Percentiles rank a stretch among this genome's conserved stretches.
These are phyloP conservation scores for Strigomonas culicis DNA, from an alignment of 208 protist genomes.

Conservation along the genomic window DNA sequence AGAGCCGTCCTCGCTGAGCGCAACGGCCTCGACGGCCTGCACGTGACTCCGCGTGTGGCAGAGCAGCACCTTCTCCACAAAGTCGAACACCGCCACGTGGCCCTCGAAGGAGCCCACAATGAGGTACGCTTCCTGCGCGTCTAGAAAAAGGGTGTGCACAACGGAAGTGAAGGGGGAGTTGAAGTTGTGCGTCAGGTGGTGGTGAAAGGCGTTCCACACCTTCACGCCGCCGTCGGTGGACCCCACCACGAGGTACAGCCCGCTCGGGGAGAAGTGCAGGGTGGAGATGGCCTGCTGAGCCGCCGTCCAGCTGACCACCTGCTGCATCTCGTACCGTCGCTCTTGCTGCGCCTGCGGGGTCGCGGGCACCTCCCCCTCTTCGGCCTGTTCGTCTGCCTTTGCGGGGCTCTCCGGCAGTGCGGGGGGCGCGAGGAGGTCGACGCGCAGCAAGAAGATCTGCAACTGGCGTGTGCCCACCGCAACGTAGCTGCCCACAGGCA, in stretches of 20 bases:
- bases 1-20: slow-evolving; percentile 38
- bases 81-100: slow-evolving; percentile 81
- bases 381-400: neutral
- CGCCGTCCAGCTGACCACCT: slow-evolving; percentile 73
- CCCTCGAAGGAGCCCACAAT: slow-evolving; percentile 81
- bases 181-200: slow-evolving; percentile 89
- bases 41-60: slow-evolving; percentile 60
- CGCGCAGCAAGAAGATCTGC: slow-evolving; percentile 74
- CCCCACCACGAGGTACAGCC: slow-evolving; percentile 67
- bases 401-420: neutral
- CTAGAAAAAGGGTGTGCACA: slow-evolving; percentile 63
- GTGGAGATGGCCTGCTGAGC: slow-evolving; percentile 86
- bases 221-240: slow-evolving; percentile 84
- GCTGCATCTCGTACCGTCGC: slow-evolving; percentile 28
- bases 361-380: slow-evolving; percentile 13
- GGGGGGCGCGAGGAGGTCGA: slow-evolving; percentile 13
- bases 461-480: slow-evolving; percentile 73
- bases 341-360: slow-evolving; percentile 2
- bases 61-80: slow-evolving; percentile 58
- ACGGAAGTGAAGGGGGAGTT: slow-evolving; percentile 44
- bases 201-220: slow-evolving; percentile 87
- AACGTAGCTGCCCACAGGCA: slow-evolving; percentile 67
- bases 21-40: slow-evolving; percentile 75
- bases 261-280: slow-evolving; percentile 67
- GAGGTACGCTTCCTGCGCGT: slow-evolving; percentile 55